phyloP scores from a whole-genome alignment of 768 basidiomycete species.

The Psilocybe subaeruginosa region DNA sequence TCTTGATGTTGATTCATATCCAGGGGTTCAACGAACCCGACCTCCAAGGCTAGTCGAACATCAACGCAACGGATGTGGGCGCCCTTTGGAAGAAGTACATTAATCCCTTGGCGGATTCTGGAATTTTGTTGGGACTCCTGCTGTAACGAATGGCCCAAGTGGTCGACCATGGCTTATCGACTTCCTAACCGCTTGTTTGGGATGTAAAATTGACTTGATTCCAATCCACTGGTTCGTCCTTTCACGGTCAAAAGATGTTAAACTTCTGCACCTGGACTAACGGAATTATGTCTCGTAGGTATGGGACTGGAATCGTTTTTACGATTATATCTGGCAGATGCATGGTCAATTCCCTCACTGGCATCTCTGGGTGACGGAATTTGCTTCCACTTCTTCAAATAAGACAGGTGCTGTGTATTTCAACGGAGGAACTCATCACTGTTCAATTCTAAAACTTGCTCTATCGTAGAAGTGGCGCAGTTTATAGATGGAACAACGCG shows the following conservation, averaged over 20 bases:
- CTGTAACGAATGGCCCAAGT: no score
- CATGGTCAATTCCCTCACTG: constrained; percentile 33
- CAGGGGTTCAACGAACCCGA: no score
- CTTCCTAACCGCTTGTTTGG: no score
- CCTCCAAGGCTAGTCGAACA: no score
- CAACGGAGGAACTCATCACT: background rate
- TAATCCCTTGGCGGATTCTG: no score
- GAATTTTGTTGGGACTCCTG: no score
- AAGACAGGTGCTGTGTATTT: background rate
- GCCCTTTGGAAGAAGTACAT: no score
- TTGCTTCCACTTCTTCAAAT: constrained; percentile 10
- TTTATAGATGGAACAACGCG: constrained; percentile 3
- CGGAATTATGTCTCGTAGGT: constrained; percentile 18
- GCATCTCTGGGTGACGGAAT: constrained; percentile 40
- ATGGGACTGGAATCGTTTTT: constrained; percentile 36
- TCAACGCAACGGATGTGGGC: no score
- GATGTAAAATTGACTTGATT: constrained; percentile 17
- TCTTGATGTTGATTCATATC: no score
- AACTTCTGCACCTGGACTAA: no score
- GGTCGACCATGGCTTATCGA: no score
- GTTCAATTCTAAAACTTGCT: background rate
- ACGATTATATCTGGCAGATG: constrained; percentile 35
- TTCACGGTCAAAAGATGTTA: background rate
- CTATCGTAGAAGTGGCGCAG: constrained; percentile 5
- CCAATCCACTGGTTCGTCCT: constrained; percentile 36